A percentile compares a stretch with the other conserved stretches of the same genome.
Conservation (phyloP, 306 rosid species). For the Vicia villosa region DNA sequence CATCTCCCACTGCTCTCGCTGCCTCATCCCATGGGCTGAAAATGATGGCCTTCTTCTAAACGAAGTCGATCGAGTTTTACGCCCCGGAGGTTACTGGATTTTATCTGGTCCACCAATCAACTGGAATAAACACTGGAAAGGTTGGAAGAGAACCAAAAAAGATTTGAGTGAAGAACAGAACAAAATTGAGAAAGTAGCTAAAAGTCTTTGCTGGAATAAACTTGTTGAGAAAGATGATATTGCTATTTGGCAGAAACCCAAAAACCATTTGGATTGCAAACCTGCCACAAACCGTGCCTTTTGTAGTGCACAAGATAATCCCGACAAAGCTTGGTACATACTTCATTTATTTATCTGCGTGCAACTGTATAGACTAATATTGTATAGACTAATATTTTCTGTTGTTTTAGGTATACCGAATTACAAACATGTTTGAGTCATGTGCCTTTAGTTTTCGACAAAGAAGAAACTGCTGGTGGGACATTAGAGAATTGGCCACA, state of each 20-base stretch:
- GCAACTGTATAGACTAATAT: background rate
- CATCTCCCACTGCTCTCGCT: slow-evolving; percentile 87
- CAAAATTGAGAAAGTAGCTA: slow-evolving; percentile 61
- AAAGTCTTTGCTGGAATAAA: slow-evolving; percentile 80
- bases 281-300: slow-evolving; percentile 39
- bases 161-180: slow-evolving; percentile 65
- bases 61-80: slow-evolving; percentile 76
- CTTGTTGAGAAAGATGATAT: slow-evolving; percentile 63
- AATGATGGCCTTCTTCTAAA: slow-evolving; percentile 59
- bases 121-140: slow-evolving; percentile 67
- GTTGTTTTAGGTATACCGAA: slow-evolving; percentile 58
- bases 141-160: slow-evolving; percentile 69
- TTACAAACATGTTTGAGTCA: slow-evolving; percentile 68
- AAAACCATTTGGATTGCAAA: slow-evolving; percentile 65
- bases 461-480: slow-evolving; percentile 62
- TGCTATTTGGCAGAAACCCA: slow-evolving; percentile 88
- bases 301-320: slow-evolving; percentile 52
- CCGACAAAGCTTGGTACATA: slow-evolving; percentile 74
- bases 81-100: slow-evolving; percentile 86
- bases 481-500: slow-evolving; percentile 64
- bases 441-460: slow-evolving; percentile 61
- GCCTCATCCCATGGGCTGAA: slow-evolving; percentile 79
- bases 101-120: slow-evolving; percentile 80
- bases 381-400: background rate
- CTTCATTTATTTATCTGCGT: background rate